Evolutionary conservation across 176 grass and related monocot species (phyloP).

Genomic region (Musa schizocarpa): DNA sequence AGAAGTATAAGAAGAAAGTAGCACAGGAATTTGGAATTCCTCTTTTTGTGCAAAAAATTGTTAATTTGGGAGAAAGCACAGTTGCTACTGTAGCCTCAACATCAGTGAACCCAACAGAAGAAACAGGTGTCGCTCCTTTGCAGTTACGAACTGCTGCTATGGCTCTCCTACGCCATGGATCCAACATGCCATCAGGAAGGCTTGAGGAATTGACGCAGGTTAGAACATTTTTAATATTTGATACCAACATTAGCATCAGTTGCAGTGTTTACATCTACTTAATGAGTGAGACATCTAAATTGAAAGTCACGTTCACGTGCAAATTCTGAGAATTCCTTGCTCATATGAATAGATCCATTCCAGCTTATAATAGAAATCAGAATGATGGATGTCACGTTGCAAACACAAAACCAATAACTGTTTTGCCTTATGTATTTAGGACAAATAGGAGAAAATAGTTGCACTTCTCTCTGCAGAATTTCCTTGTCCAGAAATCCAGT

Average conservation of each 20-base stretch:
- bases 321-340: neutral
- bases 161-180: conserved; percentile 86
- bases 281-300: no score
- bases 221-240: conserved; percentile 14
- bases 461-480: no score
- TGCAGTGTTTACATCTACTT: neutral
- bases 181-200: conserved; percentile 74
- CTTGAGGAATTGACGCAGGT: conserved; percentile 75
- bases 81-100: conserved; percentile 28
- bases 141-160: conserved; percentile 90
- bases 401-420: neutral
- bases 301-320: conserved; percentile 8
- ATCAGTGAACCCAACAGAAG: conserved; percentile 27
- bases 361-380: neutral
- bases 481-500: no score
- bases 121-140: conserved; percentile 73
- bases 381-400: neutral
- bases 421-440: neutral
- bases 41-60: conserved; percentile 93
- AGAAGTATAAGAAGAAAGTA: conserved; percentile 78
- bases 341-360: neutral
- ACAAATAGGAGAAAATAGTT: no score
- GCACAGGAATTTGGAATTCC: conserved; percentile 77
- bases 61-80: conserved; percentile 55
- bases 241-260: conserved; percentile 4